Conservation (phyloP, 2,329 filamentous ascomycete species). For the Rachicladosporium sp. region DNA sequence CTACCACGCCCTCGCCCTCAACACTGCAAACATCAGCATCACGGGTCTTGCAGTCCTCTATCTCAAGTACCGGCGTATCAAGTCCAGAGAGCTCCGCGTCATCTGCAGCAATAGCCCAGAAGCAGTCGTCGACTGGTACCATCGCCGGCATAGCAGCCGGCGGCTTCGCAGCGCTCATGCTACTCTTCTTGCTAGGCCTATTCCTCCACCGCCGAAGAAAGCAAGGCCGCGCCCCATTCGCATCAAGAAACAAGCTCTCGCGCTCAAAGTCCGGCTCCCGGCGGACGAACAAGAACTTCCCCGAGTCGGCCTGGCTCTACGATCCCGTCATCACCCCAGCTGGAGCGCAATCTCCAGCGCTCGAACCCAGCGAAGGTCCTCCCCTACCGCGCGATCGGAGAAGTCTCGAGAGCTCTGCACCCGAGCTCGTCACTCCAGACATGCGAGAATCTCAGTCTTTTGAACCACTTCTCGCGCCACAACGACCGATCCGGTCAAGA, state of each 20-base stretch:
- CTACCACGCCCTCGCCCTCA: conserved; percentile 1
- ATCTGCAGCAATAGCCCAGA: conserved; percentile 1
- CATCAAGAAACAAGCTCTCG: conserved; percentile 3
- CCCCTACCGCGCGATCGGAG: too few relatives aligned
- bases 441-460: too few relatives aligned
- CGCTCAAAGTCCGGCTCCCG: conserved; percentile 1
- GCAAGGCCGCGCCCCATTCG: conserved; percentile 4
- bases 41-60: not conserved
- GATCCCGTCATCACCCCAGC: conserved; percentile 3
- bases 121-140: conserved; percentile 8
- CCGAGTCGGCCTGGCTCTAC: conserved; percentile 11
- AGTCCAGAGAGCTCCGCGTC: not conserved
- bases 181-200: conserved; percentile 6
- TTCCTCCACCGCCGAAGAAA: conserved; percentile 8
- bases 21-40: not conserved
- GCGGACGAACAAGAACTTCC: conserved; percentile 4
- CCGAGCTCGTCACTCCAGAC: too few relatives aligned
- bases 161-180: conserved; percentile 8
- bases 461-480: too few relatives aligned
- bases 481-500: too few relatives aligned
- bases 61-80: not conserved
- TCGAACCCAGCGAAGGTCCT: too few relatives aligned
- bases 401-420: too few relatives aligned
- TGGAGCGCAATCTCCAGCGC: too few relatives aligned
- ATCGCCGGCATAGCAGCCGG: conserved; percentile 12